Percentiles rank a stretch among this genome's conserved stretches.
Evolutionary conservation across 163 green algal genomes (phyloP).

Genomic region (Volvox carteri): DNA sequence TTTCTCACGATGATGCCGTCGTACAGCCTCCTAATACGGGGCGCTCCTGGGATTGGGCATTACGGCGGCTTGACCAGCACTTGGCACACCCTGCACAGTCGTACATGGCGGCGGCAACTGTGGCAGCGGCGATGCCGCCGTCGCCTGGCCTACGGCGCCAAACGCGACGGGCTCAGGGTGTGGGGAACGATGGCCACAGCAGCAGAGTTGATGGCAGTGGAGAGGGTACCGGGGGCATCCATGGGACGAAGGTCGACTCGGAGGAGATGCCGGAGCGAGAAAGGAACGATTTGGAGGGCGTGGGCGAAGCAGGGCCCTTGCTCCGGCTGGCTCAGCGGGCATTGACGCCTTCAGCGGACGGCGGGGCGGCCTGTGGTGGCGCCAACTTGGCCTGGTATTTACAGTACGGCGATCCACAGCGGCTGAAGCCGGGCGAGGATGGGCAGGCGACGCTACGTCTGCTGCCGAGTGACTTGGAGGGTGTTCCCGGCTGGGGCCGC

Average conservation of each 20-base stretch:
- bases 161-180: too few relatives aligned
- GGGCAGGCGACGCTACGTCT: neutral
- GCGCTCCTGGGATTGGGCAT: constrained; percentile 48
- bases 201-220: neutral
- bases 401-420: constrained; percentile 53
- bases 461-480: neutral
- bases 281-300: neutral
- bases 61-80: neutral
- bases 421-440: neutral
- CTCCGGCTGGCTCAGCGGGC: neutral
- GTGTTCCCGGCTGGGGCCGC: neutral
- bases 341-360: neutral
- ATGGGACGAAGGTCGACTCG: neutral
- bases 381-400: constrained; percentile 62
- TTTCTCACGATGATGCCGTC: too few relatives aligned
- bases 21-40: too few relatives aligned
- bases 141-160: too few relatives aligned
- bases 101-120: constrained; percentile 36
- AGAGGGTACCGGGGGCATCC: neutral
- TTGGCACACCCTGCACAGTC: constrained; percentile 6
- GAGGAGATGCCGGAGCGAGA: neutral
- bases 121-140: neutral
- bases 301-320: neutral
- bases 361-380: constrained; percentile 44
- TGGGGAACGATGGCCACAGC: too few relatives aligned